Evolutionary conservation across 2,329 filamentous ascomycete species (phyloP), one percentile per base, ranked within the genome.

Genomic region (Botrytis squamosa): DNA sequence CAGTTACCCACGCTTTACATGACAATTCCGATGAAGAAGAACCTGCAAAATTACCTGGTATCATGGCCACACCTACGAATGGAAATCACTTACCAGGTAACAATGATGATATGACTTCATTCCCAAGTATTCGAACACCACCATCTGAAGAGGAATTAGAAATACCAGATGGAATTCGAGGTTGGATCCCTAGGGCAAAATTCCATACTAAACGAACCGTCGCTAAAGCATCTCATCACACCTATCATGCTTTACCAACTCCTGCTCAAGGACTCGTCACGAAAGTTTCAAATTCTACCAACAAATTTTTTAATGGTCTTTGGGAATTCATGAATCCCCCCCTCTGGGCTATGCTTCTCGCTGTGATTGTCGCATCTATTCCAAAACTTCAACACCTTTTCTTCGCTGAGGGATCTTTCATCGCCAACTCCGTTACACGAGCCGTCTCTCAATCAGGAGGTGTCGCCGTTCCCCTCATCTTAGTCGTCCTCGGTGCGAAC

Each of bases 301-400:
- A 78, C 82, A 88, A 82, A 75, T 91, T 93, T 78, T 83, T 88
- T 77, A 84, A 83, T 67, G 94, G 94, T 70, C 81, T 95, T 20
- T 96, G 93, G 92, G 92, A 93, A 66, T 97, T 98, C 82, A 98
- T 99, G 95, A 98, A 98, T 83, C 95, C 96, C 60, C 96, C 96
- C 0, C 90, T 99, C 40, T 98, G 95, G 94, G 95, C 96, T 44
- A 98, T 99, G 96, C 85, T 98, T 49, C 85, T 91, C 57, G 93
- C 96, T n/a, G 91, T 98, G 64, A 84, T 97, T 69, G 93, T 99
- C 9, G 96, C 96, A 4, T 97, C 94, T 0, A 89, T 98, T 9
- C 96, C 96, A 0, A 81, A 85, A 1, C 87, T 99, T 12, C 95
- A 99, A 82, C 85, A 87, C 59, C 84, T 96, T 29, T 98, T 99